Evolutionary conservation across 2,329 filamentous ascomycete species (phyloP), one percentile per base, ranked within the genome.

Genomic region (Penicillium sp.): DNA sequence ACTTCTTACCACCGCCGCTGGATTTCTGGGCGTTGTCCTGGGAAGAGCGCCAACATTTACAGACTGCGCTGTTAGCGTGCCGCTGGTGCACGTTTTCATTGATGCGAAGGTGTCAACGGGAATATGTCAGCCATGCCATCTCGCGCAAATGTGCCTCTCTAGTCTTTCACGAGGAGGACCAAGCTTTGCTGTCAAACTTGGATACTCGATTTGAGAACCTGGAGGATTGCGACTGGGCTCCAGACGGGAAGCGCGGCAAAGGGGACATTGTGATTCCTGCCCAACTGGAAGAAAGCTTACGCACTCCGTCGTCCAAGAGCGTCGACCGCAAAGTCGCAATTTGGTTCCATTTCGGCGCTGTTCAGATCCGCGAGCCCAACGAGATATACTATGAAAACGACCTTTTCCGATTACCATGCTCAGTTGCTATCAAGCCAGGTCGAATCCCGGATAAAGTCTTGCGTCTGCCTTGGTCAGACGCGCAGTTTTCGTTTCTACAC

Each of bases 31-130:
- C 57, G 0, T 47, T 76, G n/a, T 62, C 58, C 1, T 50, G 53
- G 16, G 34, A 61, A 34, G 60, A 74, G 39, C 63, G 72, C 14
- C 58, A 64, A 11, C 47, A 61, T 5, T 62, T 79, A 16, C 76
- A 77, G 55, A 67, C 62, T 6, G 52, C 54, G 4, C 67, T 78
- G 8, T 62, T 77, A 9, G 53, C 61, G 11, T 76, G 72, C 53
- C 67, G 68, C 22, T 79, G 76, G 76, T 76, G 72, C 50, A 77
- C 72, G 0, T 47, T 74, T 10, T 50, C 63, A 1, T 56, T 77
- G 21, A 63, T 77, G 29, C 69, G 75, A 24, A 66, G 63, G 45
- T 77, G 75, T 56, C 73, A 77, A 49, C 58, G 61, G 9, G 69
- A 74, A 34, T 75, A 75, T 45, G 56, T 76, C 29, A 60, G 64